Evolutionary conservation across 495 filamentous ascomycete species (phyloP).

Genomic region (Hypoxylon subgilvum): DNA sequence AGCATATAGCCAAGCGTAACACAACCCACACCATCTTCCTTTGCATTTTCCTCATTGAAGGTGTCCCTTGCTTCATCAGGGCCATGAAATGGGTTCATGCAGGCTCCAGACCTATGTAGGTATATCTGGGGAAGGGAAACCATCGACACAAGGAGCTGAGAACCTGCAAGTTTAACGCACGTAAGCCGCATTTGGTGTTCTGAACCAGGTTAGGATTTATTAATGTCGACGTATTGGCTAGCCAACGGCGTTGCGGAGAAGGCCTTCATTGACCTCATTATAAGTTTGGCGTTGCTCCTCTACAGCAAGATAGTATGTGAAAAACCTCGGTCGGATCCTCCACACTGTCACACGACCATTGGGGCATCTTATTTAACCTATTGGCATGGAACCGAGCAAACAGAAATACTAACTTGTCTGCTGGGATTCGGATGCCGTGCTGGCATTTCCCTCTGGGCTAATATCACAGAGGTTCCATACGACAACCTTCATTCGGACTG

Average conservation of each 20-base stretch:
- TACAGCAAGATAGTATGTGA: neutral
- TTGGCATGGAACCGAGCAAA: neutral
- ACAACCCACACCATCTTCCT: too few relatives aligned
- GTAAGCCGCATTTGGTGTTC: neutral
- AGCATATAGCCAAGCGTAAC: too few relatives aligned
- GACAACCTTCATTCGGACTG: neutral
- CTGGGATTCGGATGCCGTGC: neutral
- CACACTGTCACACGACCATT: neutral
- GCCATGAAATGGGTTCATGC: too few relatives aligned
- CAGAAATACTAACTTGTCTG: neutral
- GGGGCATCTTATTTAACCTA: neutral
- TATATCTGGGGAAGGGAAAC: neutral
- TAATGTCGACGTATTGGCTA: neutral
- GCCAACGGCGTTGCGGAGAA: neutral
- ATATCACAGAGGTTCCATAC: neutral
- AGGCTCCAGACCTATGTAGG: neutral
- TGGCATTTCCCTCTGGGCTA: slow-evolving; percentile 2
- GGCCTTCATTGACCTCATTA: neutral
- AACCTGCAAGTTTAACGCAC: neutral
- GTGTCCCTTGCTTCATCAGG: too few relatives aligned
- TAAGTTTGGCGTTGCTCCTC: neutral
- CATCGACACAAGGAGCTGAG: neutral
- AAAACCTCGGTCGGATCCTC: neutral
- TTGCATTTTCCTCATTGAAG: too few relatives aligned
- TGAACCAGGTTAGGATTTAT: neutral